These are phyloP conservation scores for Neurospora hispaniola DNA, from an alignment of 495 filamentous ascomycete genomes.

Conservation along the genomic window DNA sequence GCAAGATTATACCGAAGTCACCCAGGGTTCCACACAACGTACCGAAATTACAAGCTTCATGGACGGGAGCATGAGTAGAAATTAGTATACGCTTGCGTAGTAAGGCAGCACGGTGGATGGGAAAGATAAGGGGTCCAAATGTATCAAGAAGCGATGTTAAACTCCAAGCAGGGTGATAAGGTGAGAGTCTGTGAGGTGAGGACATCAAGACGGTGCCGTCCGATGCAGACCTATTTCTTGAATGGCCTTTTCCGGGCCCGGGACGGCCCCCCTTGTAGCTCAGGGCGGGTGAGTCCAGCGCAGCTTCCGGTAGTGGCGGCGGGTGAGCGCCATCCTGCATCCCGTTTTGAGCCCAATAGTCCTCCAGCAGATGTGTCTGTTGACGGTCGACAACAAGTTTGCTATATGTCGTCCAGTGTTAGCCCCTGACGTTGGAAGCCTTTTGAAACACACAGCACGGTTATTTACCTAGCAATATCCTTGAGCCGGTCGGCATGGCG, in stretches of 20 bases:
- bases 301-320: conserved; percentile 43
- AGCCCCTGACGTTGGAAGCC: conserved; percentile 21
- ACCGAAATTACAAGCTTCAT: conserved; percentile 82
- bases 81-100: conserved; percentile 82
- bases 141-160: conserved; percentile 63
- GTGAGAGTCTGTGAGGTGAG: conserved; percentile 59
- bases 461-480: conserved; percentile 55
- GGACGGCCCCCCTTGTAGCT: conserved; percentile 21
- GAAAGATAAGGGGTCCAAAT: conserved; percentile 86
- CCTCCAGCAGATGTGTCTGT: conserved; percentile 52
- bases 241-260: conserved; percentile 29
- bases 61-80: conserved; percentile 73
- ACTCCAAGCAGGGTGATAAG: conserved; percentile 77
- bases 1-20: neutral
- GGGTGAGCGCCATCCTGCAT: conserved; percentile 36
- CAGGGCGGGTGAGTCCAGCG: conserved; percentile 41
- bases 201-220: conserved; percentile 52
- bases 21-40: conserved; percentile 11
- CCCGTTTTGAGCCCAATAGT: conserved; percentile 68
- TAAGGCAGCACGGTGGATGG: conserved; percentile 79
- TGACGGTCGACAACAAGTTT: conserved; percentile 42
- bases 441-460: neutral
- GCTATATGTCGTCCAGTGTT: conserved; percentile 18
- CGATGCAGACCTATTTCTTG: conserved; percentile 47
- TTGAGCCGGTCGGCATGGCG: conserved; percentile 69